Conservation (phyloP, 2,329 filamentous ascomycete species). For the Aspergillus luchuensis region DNA sequence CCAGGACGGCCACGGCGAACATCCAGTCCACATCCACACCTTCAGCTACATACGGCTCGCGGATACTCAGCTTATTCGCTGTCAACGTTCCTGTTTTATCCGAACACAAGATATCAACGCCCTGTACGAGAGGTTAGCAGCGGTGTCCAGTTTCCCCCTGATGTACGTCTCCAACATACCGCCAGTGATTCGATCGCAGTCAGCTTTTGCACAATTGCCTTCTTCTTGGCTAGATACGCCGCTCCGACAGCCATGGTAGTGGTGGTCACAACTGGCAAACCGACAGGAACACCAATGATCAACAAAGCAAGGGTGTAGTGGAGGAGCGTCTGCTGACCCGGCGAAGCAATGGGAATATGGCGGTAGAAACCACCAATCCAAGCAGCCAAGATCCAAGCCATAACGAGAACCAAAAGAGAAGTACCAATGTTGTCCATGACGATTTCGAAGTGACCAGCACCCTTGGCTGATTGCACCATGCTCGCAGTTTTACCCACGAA, state of each 20-base stretch:
- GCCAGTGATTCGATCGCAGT: slow-evolving; percentile 76
- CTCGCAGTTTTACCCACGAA: slow-evolving; percentile 76
- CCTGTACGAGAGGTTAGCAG: slow-evolving; percentile 29
- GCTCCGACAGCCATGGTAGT: slow-evolving; percentile 77
- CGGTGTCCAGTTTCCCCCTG: background rate
- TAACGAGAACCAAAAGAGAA: slow-evolving; percentile 70
- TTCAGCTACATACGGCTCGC: slow-evolving; percentile 74
- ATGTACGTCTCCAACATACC: slow-evolving; percentile 39
- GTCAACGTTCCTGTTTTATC: slow-evolving; percentile 79
- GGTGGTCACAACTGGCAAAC: slow-evolving; percentile 76
- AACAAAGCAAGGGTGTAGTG: slow-evolving; percentile 70
- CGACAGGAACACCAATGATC: slow-evolving; percentile 79
- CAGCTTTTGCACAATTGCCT: slow-evolving; percentile 78
- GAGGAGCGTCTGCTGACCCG: slow-evolving; percentile 64
- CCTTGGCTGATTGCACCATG: slow-evolving; percentile 72
- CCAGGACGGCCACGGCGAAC: slow-evolving; percentile 76
- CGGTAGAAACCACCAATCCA: slow-evolving; percentile 82
- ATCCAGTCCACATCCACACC: slow-evolving; percentile 80
- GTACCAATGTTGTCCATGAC: slow-evolving; percentile 82
- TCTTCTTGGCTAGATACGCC: slow-evolving; percentile 74
- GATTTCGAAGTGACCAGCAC: slow-evolving; percentile 77
- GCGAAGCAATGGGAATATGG: slow-evolving; percentile 60
- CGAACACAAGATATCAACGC: slow-evolving; percentile 77
- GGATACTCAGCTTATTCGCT: slow-evolving; percentile 67
- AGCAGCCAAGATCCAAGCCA: slow-evolving; percentile 72